phyloP scores from a whole-genome alignment of 139 green algal genomes.

The Chlamydomonas asymmetrica region DNA sequence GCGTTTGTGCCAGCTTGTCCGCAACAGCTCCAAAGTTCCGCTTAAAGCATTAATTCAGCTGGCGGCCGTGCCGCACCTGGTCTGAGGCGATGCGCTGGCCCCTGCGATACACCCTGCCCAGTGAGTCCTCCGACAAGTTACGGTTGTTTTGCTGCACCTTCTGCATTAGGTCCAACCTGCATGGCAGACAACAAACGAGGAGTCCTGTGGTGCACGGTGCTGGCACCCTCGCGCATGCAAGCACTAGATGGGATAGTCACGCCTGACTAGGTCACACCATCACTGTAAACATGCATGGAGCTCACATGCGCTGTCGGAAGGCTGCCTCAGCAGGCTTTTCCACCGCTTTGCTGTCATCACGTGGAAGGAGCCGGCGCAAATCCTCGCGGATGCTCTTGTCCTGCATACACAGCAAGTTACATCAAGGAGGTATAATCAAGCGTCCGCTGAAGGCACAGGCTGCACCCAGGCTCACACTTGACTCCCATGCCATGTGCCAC shows the following conservation, averaged over 20 bases:
- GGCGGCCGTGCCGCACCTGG: too few relatives aligned
- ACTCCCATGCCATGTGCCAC: neutral
- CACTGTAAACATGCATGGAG: neutral
- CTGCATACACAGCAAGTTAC: constrained; percentile 26
- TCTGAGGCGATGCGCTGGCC: neutral
- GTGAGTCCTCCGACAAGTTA: constrained; percentile 35
- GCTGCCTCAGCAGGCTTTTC: constrained; percentile 78
- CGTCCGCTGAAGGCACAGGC: neutral
- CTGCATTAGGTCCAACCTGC: constrained; percentile 52
- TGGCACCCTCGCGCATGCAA: neutral
- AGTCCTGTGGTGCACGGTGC: too few relatives aligned
- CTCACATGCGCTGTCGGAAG: constrained; percentile 75
- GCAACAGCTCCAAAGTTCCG: neutral
- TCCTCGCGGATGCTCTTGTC: constrained; percentile 63
- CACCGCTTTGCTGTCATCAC: constrained; percentile 63
- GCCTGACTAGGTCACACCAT: neutral
- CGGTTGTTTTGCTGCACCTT: constrained; percentile 54
- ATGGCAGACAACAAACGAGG: neutral
- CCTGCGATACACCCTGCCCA: neutral
- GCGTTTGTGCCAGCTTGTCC: too few relatives aligned
- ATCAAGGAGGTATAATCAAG: neutral
- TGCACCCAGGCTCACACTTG: neutral
- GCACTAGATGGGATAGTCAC: neutral
- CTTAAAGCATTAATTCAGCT: too few relatives aligned
- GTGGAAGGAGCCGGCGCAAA: constrained; percentile 65